Evolutionary conservation across 73 alveolate genomes (phyloP).

Genomic region (Diophrys sp.): DNA sequence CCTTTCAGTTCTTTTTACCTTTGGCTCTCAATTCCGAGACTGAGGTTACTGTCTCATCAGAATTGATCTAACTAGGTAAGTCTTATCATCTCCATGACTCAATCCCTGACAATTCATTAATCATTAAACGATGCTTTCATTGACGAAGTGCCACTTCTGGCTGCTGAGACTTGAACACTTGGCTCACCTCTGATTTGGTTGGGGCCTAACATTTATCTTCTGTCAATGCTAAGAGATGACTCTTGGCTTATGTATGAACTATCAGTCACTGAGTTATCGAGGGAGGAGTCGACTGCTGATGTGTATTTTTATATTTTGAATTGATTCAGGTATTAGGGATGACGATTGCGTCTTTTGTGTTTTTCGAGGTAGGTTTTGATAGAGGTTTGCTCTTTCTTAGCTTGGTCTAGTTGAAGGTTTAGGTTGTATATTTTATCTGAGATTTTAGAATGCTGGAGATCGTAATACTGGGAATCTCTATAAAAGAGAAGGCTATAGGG

Average conservation of each 20-base stretch:
- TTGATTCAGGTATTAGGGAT: background rate
- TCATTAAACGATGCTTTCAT: no score
- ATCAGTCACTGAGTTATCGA: background rate
- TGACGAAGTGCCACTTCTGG: no score
- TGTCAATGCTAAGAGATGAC: background rate
- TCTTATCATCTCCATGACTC: no score
- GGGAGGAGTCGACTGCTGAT: background rate
- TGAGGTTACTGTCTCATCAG: no score
- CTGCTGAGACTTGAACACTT: no score
- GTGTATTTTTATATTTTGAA: background rate
- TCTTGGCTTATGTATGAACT: background rate
- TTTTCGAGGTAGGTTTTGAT: background rate
- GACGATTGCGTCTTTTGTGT: background rate
- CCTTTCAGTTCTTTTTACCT: no score
- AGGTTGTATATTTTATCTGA: background rate
- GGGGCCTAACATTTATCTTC: no score
- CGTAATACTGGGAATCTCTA: background rate
- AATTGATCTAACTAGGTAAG: no score
- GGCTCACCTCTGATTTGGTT: no score
- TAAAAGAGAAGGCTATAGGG: background rate
- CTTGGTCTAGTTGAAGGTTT: background rate
- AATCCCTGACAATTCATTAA: no score
- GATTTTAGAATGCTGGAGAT: background rate
- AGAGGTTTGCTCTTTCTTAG: background rate
- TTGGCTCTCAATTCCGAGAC: no score